phyloP scores from a whole-genome alignment of 2,329 filamentous ascomycete species.

The Talaromyces funiculosus region DNA sequence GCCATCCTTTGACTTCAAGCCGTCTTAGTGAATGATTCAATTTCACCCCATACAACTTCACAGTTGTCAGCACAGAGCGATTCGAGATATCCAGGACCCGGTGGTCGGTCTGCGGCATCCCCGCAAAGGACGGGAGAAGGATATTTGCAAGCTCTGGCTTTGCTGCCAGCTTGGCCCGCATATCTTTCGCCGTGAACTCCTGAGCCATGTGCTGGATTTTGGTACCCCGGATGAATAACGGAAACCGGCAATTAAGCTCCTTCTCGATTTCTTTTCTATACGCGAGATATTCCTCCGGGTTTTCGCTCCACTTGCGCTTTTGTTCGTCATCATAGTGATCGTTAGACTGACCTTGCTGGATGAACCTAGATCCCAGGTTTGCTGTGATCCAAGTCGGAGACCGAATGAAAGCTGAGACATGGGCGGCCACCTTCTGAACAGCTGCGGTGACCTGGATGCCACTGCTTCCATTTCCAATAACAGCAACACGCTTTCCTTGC shows the following conservation, averaged over 20 bases:
- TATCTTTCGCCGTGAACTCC: conserved; percentile 17
- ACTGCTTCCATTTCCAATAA: too few species aligned
- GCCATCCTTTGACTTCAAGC: conserved; percentile 38
- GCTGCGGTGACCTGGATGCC: too few species aligned
- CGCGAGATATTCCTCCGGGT: too few species aligned
- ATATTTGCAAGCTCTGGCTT: conserved; percentile 15
- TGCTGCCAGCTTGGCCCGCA: conserved; percentile 12
- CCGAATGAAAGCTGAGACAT: too few species aligned
- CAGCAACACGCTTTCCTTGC: too few species aligned
- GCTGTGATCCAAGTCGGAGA: too few species aligned
- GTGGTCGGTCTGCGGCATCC: conserved; percentile 18
- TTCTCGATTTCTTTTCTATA: neutral
- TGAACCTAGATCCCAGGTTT: too few species aligned
- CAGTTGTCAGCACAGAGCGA: conserved; percentile 57
- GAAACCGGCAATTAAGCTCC: conserved; percentile 22
- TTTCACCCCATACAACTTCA: conserved; percentile 48
- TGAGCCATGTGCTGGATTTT: conserved; percentile 39
- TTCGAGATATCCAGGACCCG: conserved; percentile 50
- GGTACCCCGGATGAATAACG: conserved; percentile 35
- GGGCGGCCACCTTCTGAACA: too few species aligned
- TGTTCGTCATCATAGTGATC: too few species aligned
- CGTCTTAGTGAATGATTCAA: conserved; percentile 36
- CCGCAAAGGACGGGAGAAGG: neutral
- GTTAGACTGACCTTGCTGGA: too few species aligned
- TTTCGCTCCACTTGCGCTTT: too few species aligned